phyloP scores from a whole-genome alignment of 2,329 filamentous ascomycete genomes.

The Fusarium albosuccineum region DNA sequence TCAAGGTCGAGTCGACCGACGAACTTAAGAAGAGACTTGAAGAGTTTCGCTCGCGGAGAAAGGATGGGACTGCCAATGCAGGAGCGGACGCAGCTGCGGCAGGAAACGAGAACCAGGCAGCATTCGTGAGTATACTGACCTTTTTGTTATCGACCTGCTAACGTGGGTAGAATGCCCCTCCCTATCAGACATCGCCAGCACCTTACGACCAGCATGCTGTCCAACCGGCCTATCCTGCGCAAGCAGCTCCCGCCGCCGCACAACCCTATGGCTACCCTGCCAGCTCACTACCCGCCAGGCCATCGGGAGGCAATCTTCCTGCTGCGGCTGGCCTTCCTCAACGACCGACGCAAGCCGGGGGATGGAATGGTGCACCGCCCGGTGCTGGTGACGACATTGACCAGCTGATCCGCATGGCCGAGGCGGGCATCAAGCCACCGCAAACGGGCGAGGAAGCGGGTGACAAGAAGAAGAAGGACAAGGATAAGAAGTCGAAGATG shows the following conservation, averaged over 20 bases:
- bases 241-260: conserved; percentile 37
- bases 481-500: conserved; percentile 77
- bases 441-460: conserved; percentile 54
- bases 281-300: conserved; percentile 61
- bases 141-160: conserved; percentile 20
- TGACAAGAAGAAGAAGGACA: conserved; percentile 77
- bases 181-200: conserved; percentile 50
- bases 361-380: conserved; percentile 45
- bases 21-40: conserved; percentile 86
- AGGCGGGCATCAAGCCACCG: conserved; percentile 68
- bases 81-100: conserved; percentile 51
- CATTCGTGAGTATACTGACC: conserved; percentile 66
- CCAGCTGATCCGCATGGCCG: conserved; percentile 73
- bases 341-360: conserved; percentile 55
- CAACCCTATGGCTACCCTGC: conserved; percentile 53
- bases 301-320: conserved; percentile 53
- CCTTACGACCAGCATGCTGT: conserved; percentile 34
- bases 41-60: conserved; percentile 78
- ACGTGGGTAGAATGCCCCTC: conserved; percentile 54
- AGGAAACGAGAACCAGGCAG: conserved; percentile 61
- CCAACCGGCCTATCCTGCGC: conserved; percentile 42
- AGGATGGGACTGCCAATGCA: conserved; percentile 67
- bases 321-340: conserved; percentile 59
- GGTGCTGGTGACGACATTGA: conserved; percentile 71
- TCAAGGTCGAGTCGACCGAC: conserved; percentile 79